A percentile compares a stretch with the other conserved stretches of the same genome.
Evolutionary conservation across 768 basidiomycete genomes (phyloP).

Genomic region (Lactarius psammicola): DNA sequence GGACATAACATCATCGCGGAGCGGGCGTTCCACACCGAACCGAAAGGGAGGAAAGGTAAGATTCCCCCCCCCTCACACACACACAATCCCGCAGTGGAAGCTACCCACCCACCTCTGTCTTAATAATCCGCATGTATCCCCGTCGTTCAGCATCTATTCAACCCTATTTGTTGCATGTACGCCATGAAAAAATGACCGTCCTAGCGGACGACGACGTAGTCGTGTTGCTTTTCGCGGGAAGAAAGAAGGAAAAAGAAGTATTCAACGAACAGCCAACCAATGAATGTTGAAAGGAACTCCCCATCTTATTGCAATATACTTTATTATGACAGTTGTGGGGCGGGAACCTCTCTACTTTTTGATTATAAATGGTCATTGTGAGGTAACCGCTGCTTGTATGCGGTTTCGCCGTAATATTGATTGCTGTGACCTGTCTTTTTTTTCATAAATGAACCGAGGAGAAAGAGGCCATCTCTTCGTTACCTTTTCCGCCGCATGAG

Average conservation of each 20-base stretch:
- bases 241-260: not conserved
- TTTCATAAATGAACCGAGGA: not conserved
- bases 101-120: too few species aligned
- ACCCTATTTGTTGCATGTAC: not conserved
- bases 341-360: not conserved
- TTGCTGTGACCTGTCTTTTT: not conserved
- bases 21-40: not conserved
- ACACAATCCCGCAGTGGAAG: not conserved
- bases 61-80: too few species aligned
- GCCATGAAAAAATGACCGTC: too few species aligned
- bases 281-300: not conserved
- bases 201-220: too few species aligned
- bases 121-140: too few species aligned
- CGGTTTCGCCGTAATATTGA: not conserved
- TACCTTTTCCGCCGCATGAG: constrained; percentile 14
- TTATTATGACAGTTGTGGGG: not conserved
- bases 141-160: not conserved
- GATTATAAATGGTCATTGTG: not conserved
- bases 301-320: not conserved
- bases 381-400: not conserved
- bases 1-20: not conserved
- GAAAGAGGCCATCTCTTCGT: not conserved
- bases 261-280: not conserved
- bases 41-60: not conserved
- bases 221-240: not conserved